These are phyloP conservation scores for Teratosphaeria pseudoeucalypti DNA, from an alignment of 2,329 filamentous ascomycete genomes.

Conservation along the genomic window DNA sequence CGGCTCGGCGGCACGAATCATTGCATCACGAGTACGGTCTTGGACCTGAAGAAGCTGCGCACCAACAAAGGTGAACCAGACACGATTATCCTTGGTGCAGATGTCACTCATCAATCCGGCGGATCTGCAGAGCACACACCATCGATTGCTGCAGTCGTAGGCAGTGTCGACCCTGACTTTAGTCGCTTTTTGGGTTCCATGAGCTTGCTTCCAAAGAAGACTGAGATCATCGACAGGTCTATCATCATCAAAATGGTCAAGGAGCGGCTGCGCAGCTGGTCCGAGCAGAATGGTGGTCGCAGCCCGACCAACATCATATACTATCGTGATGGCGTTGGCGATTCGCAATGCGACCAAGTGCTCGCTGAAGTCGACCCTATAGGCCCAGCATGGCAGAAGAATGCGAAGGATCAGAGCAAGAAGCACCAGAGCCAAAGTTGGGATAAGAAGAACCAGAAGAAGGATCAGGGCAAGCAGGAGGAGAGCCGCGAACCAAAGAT, in stretches of 20 bases:
- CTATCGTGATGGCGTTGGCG: constrained; percentile 6
- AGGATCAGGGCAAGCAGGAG: neutral
- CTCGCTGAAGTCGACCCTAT: neutral
- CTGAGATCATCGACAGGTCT: constrained; percentile 22
- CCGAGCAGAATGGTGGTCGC: neutral
- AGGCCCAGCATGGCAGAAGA: neutral
- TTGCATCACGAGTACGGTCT: neutral
- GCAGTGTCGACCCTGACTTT: constrained; percentile 25
- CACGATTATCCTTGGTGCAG: constrained; percentile 33
- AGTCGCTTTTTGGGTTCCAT: constrained; percentile 28
- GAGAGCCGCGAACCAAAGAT: constrained; percentile 3
- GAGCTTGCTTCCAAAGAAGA: constrained; percentile 21
- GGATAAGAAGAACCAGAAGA: too few relatives aligned
- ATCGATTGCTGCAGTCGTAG: constrained; percentile 34
- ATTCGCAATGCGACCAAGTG: neutral
- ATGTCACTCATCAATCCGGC: constrained; percentile 32
- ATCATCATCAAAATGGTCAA: constrained; percentile 16
- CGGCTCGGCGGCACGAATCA: neutral
- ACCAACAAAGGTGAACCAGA: neutral
- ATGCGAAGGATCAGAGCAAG: too few relatives aligned
- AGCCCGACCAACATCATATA: neutral
- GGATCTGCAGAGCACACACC: constrained; percentile 19
- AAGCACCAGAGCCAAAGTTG: too few relatives aligned
- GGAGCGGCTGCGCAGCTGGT: constrained; percentile 18
- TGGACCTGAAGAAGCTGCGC: constrained; percentile 12